A percentile compares a stretch with the other conserved stretches of the same genome.
These are phyloP conservation scores for Aciculosporium take DNA, from an alignment of 2,329 filamentous ascomycete genomes.

Conservation along the genomic window DNA sequence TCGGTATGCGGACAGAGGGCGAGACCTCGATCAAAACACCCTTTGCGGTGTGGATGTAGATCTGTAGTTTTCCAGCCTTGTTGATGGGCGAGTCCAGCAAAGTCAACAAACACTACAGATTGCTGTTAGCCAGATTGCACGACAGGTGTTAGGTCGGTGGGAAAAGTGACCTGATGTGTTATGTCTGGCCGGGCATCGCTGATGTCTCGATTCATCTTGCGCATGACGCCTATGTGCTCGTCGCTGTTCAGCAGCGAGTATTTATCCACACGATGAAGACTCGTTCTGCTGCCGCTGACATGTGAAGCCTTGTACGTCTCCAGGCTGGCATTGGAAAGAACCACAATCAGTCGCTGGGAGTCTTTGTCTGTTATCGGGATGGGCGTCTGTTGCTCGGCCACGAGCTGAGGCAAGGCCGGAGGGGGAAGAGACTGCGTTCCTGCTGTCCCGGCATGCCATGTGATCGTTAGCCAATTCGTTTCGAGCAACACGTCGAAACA, in stretches of 20 bases:
- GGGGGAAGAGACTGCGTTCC: conserved; percentile 92
- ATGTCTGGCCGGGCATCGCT: conserved; percentile 96
- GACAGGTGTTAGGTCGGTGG: conserved; percentile 2
- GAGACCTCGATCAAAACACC: conserved; percentile 96
- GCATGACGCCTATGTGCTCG: conserved; percentile 97
- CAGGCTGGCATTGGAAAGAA: conserved; percentile 90
- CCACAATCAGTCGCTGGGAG: conserved; percentile 81
- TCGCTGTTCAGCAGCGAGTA: conserved; percentile 97
- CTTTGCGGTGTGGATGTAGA: conserved; percentile 96
- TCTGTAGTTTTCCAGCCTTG: conserved; percentile 93
- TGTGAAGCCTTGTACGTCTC: conserved; percentile 93
- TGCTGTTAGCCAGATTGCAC: conserved; percentile 27
- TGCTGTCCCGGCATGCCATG: conserved; percentile 18
- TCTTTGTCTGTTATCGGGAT: conserved; percentile 82
- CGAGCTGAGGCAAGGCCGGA: conserved; percentile 76
- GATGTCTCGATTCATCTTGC: conserved; percentile 98
- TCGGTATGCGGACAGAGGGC: conserved; percentile 91
- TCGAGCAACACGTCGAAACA: background rate
- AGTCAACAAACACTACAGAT: conserved; percentile 74
- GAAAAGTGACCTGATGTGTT: conserved; percentile 68
- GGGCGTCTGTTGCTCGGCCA: conserved; percentile 80
- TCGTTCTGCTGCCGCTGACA: conserved; percentile 48
- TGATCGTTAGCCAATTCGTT: background rate
- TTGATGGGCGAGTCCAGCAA: conserved; percentile 96
- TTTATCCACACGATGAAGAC: conserved; percentile 70